Evolutionary conservation across 441 rosid species (phyloP), one percentile per base, ranked within the genome.

Genomic region (Cnidoscolus chayamansa): DNA sequence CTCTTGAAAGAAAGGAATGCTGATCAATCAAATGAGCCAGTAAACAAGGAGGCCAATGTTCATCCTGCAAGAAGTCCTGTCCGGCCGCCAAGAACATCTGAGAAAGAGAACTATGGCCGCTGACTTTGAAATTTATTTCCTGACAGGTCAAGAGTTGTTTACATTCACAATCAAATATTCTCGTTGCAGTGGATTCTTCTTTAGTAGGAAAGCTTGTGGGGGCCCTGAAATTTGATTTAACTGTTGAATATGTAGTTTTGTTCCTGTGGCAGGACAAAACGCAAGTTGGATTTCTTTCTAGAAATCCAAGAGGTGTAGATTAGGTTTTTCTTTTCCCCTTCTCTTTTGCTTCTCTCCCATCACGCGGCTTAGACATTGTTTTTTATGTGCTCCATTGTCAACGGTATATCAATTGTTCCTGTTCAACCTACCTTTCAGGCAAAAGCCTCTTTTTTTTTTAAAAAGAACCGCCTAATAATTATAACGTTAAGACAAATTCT

Each of bases 1-100:
- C 77, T 88, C 71, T 84, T 94, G 81, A 85, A 89, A 81, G 99
- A 94, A 68, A 86, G 93, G 84, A 94, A 94, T 79, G 80, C 86
- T n/a, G 96, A 86, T 37, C 83, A 79, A 76, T 74, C 68, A 32
- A 83, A 84, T 12, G 84, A 81, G 64, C 55, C 81, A 9, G 73
- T 67, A 47, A 83, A 80, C 63, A 88, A 86, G 61, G 87, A 84
- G 15, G 64, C 74, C 7, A 67, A 53, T 53, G 79, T 57, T 64
- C 84, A 68, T 77, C 78, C 79, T 55, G 71, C 84, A 17, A 83
- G 70, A 63, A 83, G 85, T 78, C 87, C 88, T 45, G 78, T 72
- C 60, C 69, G 84, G 73, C 88, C 82, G 12, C 80, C 86, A 48
- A 82, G 79, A 83, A 58, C 81, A 62, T 72, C 89, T 13, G 92